Evolutionary conservation across 2,329 filamentous ascomycete species (phyloP).

Genomic region (Apiospora sp.): DNA sequence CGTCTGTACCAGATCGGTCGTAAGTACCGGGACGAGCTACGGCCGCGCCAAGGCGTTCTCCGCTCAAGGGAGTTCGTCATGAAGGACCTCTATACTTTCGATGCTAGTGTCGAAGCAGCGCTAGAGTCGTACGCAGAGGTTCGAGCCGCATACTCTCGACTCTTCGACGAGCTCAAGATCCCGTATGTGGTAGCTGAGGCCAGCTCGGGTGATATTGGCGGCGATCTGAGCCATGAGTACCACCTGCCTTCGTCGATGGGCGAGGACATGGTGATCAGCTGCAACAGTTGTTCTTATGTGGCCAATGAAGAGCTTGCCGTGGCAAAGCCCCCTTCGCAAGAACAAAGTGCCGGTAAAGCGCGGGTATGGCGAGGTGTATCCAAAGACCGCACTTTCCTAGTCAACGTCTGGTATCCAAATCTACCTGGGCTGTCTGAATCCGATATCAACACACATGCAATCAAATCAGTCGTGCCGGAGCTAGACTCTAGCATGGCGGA

Average conservation of each 20-base stretch:
- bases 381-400: slow-evolving; percentile 70
- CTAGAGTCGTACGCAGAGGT: slow-evolving; percentile 82
- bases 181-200: slow-evolving; percentile 87
- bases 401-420: slow-evolving; percentile 73
- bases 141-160: slow-evolving; percentile 72
- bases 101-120: slow-evolving; percentile 71
- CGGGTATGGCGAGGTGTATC: slow-evolving; percentile 70
- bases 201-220: slow-evolving; percentile 96
- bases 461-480: slow-evolving; percentile 72
- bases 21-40: slow-evolving; percentile 93
- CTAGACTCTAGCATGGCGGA: slow-evolving; percentile 77
- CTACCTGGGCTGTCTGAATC: slow-evolving; percentile 27
- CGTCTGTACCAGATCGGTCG: slow-evolving; percentile 91
- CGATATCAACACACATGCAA: slow-evolving; percentile 59
- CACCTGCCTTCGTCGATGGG: slow-evolving; percentile 82
- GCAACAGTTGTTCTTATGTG: slow-evolving; percentile 75
- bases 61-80: slow-evolving; percentile 92
- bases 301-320: slow-evolving; percentile 88
- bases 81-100: slow-evolving; percentile 99
- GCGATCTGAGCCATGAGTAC: slow-evolving; percentile 92
- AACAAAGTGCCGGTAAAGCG: slow-evolving; percentile 23
- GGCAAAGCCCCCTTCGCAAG: slow-evolving; percentile 33
- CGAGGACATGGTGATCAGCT: slow-evolving; percentile 85
- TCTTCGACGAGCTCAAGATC: slow-evolving; percentile 85
- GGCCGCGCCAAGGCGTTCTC: slow-evolving; percentile 87